Evolutionary conservation across 1,284 basidiomycete genomes (phyloP), one percentile per base, ranked within the genome.

Genomic region (Sphaerobolus stellatus): DNA sequence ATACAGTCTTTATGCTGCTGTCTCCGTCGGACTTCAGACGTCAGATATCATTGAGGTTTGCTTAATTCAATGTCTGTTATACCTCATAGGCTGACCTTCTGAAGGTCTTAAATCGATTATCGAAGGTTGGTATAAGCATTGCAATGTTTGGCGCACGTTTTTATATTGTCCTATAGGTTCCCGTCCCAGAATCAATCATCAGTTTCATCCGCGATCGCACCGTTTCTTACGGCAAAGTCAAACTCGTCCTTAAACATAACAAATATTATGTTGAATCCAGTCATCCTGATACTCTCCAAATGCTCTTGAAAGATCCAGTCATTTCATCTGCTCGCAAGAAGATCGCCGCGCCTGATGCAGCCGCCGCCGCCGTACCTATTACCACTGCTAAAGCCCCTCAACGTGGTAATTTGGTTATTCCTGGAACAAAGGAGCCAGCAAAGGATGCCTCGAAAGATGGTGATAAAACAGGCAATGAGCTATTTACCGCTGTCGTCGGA

Each of bases 1-100:
- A 45, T 97, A 98, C 71, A 98, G 95, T 24, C 80, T 99, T 27
- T 98, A 99, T 72, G 97, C 97, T 51, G 97, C 97, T 53, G 96
- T 99, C 58, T 98, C 95, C 14, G 97, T 99, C 56, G 97, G 97
- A 22, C 77, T 99, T 33, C 93, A 98, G 69, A 99, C 97, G 3
- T 89, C 96, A 66, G 95, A 99, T 70, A 99, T 99, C 65, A 98
- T 99, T 71, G 94, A 95, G 78, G 97, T 94, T 69, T 68, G 61
- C 59, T 51, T 57, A 29, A 57, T 60, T 56, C 60, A n/a, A n/a
- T n/a, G n/a, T n/a, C n/a, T n/a, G n/a, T n/a, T n/a, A n/a, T n/a
- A n/a, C n/a, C n/a, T n/a, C n/a, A n/a, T n/a, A n/a, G n/a, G 62
- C 54, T 55, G 41, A 31, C 55, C 24, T 57, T 56, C 49, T 60